phyloP scores from a whole-genome alignment of 495 filamentous ascomycete species.

The Penicillium silybi region DNA sequence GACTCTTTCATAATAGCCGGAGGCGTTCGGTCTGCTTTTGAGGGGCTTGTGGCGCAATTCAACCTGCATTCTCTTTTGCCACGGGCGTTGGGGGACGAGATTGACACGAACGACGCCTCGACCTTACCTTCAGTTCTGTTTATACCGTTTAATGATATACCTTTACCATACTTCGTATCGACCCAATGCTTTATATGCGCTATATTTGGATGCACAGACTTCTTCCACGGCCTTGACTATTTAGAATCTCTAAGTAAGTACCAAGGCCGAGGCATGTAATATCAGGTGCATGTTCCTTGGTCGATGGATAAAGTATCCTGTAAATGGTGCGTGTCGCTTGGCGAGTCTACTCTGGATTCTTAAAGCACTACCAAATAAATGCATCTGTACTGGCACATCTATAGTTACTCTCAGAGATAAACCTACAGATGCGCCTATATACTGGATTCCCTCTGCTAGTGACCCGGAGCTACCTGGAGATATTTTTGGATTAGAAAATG shows the following conservation, averaged over 20 bases:
- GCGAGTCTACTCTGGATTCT: neutral
- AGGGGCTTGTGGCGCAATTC: constrained; percentile 24
- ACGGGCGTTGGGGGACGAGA: constrained; percentile 17
- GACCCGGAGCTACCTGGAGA: too few species aligned
- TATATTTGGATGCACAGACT: neutral
- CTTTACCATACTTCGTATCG: neutral
- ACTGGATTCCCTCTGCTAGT: too few species aligned
- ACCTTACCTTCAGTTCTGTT: neutral
- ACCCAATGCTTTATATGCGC: neutral
- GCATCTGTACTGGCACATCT: neutral
- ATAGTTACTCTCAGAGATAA: neutral
- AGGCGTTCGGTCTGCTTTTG: constrained; percentile 17
- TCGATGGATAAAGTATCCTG: neutral
- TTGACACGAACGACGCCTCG: constrained; percentile 15
- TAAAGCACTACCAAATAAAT: neutral
- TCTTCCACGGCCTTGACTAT: neutral
- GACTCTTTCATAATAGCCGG: constrained; percentile 15
- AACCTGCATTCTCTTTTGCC: constrained; percentile 22
- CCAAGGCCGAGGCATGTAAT: neutral
- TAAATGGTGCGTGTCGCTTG: too few species aligned
- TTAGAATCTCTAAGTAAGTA: neutral
- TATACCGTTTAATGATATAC: constrained; percentile 9
- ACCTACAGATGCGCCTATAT: neutral
- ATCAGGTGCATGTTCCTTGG: neutral
- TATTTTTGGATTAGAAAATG: too few species aligned